Percentiles rank a stretch among this genome's conserved stretches.
Conservation (phyloP, 495 filamentous ascomycete species). For the Penicillium alfredii region DNA sequence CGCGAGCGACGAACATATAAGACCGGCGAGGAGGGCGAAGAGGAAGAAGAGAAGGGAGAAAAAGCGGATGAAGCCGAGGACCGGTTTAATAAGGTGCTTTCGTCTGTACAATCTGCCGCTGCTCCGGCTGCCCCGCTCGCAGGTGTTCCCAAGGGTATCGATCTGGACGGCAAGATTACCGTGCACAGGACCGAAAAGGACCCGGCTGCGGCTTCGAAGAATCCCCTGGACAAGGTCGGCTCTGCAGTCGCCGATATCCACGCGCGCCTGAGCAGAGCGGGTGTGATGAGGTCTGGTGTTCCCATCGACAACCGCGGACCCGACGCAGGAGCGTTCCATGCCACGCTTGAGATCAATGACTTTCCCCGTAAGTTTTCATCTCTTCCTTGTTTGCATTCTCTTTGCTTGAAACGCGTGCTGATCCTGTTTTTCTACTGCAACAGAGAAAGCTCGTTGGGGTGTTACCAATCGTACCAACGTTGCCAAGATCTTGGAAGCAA, state of each 20-base stretch:
- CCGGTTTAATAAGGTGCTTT: slow-evolving; percentile 60
- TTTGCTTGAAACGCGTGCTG: slow-evolving; percentile 12
- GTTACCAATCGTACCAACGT: slow-evolving; percentile 99
- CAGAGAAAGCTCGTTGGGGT: slow-evolving; percentile 94
- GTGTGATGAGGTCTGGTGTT: slow-evolving; percentile 80
- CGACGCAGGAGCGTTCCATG: slow-evolving; percentile 95
- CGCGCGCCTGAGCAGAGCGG: slow-evolving; percentile 75
- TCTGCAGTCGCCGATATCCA: slow-evolving; percentile 83
- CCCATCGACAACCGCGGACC: slow-evolving; percentile 99
- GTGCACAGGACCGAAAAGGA: slow-evolving; percentile 69
- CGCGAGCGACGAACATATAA: slow-evolving; percentile 86
- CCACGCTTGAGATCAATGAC: slow-evolving; percentile 97
- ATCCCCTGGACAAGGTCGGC: slow-evolving; percentile 77
- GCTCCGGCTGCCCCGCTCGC: slow-evolving; percentile 37
- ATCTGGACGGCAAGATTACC: slow-evolving; percentile 68
- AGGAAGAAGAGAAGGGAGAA: slow-evolving; percentile 73
- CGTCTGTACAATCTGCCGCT: slow-evolving; percentile 53
- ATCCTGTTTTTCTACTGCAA: slow-evolving; percentile 15
- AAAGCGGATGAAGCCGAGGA: slow-evolving; percentile 51
- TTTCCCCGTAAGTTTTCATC: slow-evolving; percentile 68
- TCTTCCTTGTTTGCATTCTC: background rate
- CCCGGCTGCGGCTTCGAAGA: slow-evolving; percentile 47
- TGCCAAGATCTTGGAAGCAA: slow-evolving; percentile 93
- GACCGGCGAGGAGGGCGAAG: slow-evolving; percentile 83
- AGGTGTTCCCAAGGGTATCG: slow-evolving; percentile 57